Evolutionary conservation across 371 early-diverging fungal genomes (phyloP), one percentile per base, ranked within the genome.

Genomic region (Neoconidiobolus thromboides): DNA sequence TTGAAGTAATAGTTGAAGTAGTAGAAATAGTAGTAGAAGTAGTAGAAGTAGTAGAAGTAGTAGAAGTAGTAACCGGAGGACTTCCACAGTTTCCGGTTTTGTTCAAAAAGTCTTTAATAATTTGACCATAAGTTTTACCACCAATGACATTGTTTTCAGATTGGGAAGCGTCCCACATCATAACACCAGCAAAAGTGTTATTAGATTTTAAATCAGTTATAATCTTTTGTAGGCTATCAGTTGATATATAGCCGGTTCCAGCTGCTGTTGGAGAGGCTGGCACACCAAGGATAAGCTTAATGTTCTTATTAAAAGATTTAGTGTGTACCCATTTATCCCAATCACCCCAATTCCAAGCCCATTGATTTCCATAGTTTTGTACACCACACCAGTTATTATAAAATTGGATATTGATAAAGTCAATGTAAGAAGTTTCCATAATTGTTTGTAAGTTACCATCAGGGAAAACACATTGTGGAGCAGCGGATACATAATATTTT

Each of bases 381-480:
- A 70, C 51, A 1, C 74, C 67, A 51, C 84, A 84, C 46, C 71
- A 72, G 65, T 82, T 81, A 70, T 85, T 85, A 69, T 85, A 85
- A 60, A 85, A 85, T 65, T 85, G 84, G n/a, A 83, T 76, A 65
- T 69, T 79, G 1, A 83, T 75, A 67, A 66, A 61, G 42, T 70
- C 70, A 2, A 70, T 53, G 62, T 63, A 63, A 10, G 65, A 65
- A 2, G 57, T 14, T 12, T 67, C 64, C 6, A 70, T 48, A 0
- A 65, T 62, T 2, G 26, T 46, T 1, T 66, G 64, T 0, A 69
- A 55, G 56, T 65, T 65, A 2, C 60, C 55, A 48, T 69, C 67
- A 10, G 85, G 85, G 62, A 71, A 85, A 0, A 80, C 83, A 53
- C 87, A 85, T 63, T 85, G 85, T 1, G 86, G 86, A 1, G 86